Evolutionary conservation across 2,329 filamentous ascomycete species (phyloP).

Genomic region (Exophiala sideris): DNA sequence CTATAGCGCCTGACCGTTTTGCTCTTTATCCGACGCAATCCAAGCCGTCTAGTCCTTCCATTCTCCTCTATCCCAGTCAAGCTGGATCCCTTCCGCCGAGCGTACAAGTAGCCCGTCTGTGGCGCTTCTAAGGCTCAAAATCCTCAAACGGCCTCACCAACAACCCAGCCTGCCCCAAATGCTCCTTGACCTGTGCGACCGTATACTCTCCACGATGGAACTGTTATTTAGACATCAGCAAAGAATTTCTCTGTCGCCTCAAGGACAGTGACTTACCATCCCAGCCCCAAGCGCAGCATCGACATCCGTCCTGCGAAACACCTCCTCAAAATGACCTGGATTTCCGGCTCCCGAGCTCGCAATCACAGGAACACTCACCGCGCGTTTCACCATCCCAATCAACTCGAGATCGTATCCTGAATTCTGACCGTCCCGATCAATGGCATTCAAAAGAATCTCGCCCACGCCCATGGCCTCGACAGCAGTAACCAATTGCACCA

Average conservation of each 20-base stretch:
- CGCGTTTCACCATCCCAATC: slow-evolving; percentile 80
- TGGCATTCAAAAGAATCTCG: slow-evolving; percentile 94
- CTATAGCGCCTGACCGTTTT: background rate
- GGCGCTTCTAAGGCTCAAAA: slow-evolving; percentile 22
- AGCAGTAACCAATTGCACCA: slow-evolving; percentile 79
- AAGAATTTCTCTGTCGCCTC: background rate
- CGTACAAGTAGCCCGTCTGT: too few relatives aligned
- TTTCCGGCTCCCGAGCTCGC: slow-evolving; percentile 88
- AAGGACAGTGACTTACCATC: slow-evolving; percentile 58
- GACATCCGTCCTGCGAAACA: slow-evolving; percentile 78
- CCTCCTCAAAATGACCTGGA: slow-evolving; percentile 83
- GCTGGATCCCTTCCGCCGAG: too few relatives aligned
- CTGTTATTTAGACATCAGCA: slow-evolving; percentile 33
- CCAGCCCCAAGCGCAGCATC: slow-evolving; percentile 93
- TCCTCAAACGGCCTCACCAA: slow-evolving; percentile 76
- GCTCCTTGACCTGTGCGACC: slow-evolving; percentile 87
- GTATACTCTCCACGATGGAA: slow-evolving; percentile 96
- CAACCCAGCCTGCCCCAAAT: slow-evolving; percentile 67
- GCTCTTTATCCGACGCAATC: background rate
- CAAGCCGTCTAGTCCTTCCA: background rate
- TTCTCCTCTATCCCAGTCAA: background rate
- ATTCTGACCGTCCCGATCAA: slow-evolving; percentile 94
- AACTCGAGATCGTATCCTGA: slow-evolving; percentile 92
- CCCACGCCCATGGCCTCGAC: slow-evolving; percentile 95
- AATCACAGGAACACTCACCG: slow-evolving; percentile 88